These are phyloP conservation scores for Bjerkandera adusta DNA, from an alignment of 1,284 basidiomycete genomes.

Conservation along the genomic window DNA sequence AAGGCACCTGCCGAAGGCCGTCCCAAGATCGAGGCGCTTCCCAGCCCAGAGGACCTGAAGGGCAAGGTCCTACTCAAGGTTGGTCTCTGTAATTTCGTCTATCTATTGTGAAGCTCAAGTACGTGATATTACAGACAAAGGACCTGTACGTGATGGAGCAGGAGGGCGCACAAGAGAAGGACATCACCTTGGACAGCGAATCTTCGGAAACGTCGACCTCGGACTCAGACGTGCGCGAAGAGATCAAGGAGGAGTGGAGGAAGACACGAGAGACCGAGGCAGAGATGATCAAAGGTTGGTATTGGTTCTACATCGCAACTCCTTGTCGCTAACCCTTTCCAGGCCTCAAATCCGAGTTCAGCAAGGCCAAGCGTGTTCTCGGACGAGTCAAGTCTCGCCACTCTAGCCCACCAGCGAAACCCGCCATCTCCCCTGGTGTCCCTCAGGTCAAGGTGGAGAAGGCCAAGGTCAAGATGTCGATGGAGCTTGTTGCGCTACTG, in stretches of 20 bases:
- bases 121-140: slow-evolving; percentile 57
- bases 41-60: slow-evolving; percentile 86
- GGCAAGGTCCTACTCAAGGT: slow-evolving; percentile 87
- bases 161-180: slow-evolving; percentile 39
- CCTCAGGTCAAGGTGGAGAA: slow-evolving; percentile 10
- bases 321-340: not conserved
- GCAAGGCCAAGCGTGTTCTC: slow-evolving; percentile 37
- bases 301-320: not conserved
- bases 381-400: slow-evolving; percentile 31
- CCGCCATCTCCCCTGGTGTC: slow-evolving; percentile 7
- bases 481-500: slow-evolving; percentile 71
- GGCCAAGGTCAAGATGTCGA: slow-evolving; percentile 68
- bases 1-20: slow-evolving; percentile 53
- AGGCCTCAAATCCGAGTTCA: slow-evolving; percentile 35
- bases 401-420: slow-evolving; percentile 7
- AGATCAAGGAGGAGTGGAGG: slow-evolving; percentile 33
- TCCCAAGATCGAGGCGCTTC: slow-evolving; percentile 55
- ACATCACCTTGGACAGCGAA: slow-evolving; percentile 40
- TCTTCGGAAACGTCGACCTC: slow-evolving; percentile 44
- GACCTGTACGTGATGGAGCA: slow-evolving; percentile 48
- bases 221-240: slow-evolving; percentile 32
- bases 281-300: slow-evolving; percentile 29
- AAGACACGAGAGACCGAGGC: slow-evolving; percentile 30
- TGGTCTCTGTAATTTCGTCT: slow-evolving; percentile 13
- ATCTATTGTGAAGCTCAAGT: too few relatives aligned